Base-by-base conservation (phyloP, 805 yeast genomes). In the Pichia gijzeniarum region DNA sequence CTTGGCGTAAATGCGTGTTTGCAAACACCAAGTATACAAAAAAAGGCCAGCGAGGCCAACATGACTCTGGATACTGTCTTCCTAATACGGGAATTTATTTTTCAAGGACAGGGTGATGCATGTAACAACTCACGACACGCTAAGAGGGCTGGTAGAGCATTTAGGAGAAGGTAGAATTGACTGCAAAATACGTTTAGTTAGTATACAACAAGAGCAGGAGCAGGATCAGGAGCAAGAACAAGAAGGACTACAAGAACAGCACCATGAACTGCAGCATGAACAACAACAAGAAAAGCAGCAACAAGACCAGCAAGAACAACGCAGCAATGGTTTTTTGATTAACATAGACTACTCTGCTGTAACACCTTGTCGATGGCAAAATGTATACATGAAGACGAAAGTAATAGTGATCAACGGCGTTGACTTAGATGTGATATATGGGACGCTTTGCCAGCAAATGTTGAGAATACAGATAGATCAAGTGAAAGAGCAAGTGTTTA, bases 151-250 rank as follows among this genome's bases (percentile, higher is more conserved):
- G 22, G 41, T 38, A 10, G n/a, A 13, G 13, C 3, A 6, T 7
- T 13, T 38, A 6, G 35, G 35, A 6, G 28, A 25, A 7, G 10
- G 28, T 25, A 25, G 10, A 6, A 10, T 10, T 25, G 28, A 10
- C 28, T 10, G 28, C 10, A 25, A 10, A 25, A 25, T 25, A 6
- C 28, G 28, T 25, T 17, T 38, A 14, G 17, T 38, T 10, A 40
- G 38, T 3, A 18, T 40, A 14, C 43, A 40, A 9, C 43, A 40
- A 14, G 43, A 40, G 13, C 33, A 21, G 3, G 33, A 6, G n/a
- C n/a, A n/a, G n/a, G n/a, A n/a, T n/a, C n/a, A n/a, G n/a, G n/a
- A n/a, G n/a, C n/a, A n/a, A n/a, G n/a, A n/a, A n/a, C n/a, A n/a
- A 25, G 28, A 25, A 25, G 10, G 28, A 6, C 28, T n/a, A n/a